Conservation (phyloP, 176 grass and related monocot species). For the Hsuehochloa calcarea region DNA sequence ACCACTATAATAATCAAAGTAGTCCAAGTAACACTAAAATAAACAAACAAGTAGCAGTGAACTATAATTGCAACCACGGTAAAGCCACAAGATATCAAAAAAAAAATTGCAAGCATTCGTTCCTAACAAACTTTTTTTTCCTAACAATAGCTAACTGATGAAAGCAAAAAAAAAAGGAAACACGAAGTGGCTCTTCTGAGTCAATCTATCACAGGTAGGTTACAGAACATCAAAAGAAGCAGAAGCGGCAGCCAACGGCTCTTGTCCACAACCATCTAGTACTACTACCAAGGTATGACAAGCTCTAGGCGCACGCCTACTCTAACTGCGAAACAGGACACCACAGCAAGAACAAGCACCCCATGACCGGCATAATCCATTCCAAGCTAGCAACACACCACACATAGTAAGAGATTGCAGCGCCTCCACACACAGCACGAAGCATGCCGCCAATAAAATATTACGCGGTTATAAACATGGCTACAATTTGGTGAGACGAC, state of each 20-base stretch:
- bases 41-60: background rate
- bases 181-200: background rate
- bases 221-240: background rate
- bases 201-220: background rate
- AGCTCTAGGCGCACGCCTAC: background rate
- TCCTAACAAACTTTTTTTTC: background rate
- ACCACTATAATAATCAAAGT: background rate
- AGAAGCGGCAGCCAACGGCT: background rate
- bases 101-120: background rate
- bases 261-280: background rate
- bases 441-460: background rate
- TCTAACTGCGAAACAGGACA: background rate
- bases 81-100: background rate
- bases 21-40: background rate
- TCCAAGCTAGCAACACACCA: background rate
- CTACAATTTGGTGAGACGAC: background rate
- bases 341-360: background rate
- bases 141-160: background rate
- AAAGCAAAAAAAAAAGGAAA: background rate
- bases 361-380: background rate
- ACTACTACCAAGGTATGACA: background rate
- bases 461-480: background rate
- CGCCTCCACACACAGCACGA: background rate
- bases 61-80: background rate
- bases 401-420: background rate